Conservation (phyloP, 2,329 filamentous ascomycete genomes). For the Pseudogymnoascus sp. region DNA sequence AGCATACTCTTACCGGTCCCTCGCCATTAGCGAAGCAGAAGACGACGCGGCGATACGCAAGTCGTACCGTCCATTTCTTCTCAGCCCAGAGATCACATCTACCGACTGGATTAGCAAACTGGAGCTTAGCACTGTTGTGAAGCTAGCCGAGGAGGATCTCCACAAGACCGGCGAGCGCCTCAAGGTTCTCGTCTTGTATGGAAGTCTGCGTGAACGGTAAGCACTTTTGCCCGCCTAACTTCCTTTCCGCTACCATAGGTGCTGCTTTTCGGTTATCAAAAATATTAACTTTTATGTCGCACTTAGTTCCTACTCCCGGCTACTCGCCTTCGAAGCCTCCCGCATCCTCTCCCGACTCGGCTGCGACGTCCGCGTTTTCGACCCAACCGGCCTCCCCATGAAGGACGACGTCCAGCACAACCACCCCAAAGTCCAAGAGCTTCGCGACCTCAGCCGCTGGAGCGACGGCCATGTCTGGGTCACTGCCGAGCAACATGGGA, state of each 20-base stretch:
- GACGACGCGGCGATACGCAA: conserved; percentile 42
- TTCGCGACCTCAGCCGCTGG: conserved; percentile 55
- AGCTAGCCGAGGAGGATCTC: conserved; percentile 46
- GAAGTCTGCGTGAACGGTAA: conserved; percentile 46
- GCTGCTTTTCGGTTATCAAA: neutral
- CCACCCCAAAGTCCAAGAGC: conserved; percentile 57
- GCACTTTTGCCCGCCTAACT: neutral
- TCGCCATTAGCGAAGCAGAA: conserved; percentile 40
- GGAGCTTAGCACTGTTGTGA: conserved; percentile 47
- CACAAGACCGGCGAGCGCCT: conserved; percentile 33
- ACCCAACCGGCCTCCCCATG: conserved; percentile 53
- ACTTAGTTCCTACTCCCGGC: conserved; percentile 51
- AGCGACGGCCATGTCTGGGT: conserved; percentile 63
- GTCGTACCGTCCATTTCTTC: conserved; percentile 53
- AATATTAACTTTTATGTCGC: neutral
- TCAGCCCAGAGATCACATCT: conserved; percentile 32
- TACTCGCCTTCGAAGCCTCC: conserved; percentile 54
- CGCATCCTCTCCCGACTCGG: conserved; percentile 58
- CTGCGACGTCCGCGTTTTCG: conserved; percentile 58
- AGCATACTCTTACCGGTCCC: conserved; percentile 27
- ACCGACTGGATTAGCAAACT: conserved; percentile 52
- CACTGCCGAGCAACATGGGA: conserved; percentile 61
- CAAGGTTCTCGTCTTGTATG: conserved; percentile 55
- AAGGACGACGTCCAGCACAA: conserved; percentile 54
- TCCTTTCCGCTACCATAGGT: neutral